Percentiles rank a stretch among this genome's conserved stretches.
Conservation (phyloP, 2,329 filamentous ascomycete genomes). For the Diaporthe citrichinensis region DNA sequence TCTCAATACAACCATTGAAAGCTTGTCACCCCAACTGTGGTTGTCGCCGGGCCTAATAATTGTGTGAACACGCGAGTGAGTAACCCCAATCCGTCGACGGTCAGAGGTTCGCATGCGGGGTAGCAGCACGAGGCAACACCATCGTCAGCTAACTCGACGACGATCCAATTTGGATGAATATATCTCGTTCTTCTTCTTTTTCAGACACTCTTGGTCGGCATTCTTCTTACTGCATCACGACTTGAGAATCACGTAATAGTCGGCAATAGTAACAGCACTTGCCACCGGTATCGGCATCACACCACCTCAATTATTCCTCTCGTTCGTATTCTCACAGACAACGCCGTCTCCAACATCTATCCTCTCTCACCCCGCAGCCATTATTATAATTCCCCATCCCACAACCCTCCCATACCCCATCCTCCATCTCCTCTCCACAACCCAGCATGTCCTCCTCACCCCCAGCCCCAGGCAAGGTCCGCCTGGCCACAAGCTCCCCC, state of each 20-base stretch:
- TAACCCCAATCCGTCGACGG: not conserved
- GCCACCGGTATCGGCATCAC: conserved; percentile 29
- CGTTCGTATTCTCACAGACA: not conserved
- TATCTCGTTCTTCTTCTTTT: not conserved
- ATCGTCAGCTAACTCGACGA: conserved; percentile 17
- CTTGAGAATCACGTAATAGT: not conserved
- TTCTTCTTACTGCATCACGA: not conserved
- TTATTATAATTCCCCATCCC: not conserved
- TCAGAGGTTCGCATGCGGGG: conserved; percentile 3
- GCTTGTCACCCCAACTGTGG: not conserved
- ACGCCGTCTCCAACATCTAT: not conserved
- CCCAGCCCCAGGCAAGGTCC: conserved; percentile 53
- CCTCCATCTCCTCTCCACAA: not conserved
- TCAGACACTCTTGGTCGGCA: too few species aligned
- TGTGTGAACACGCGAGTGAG: not conserved
- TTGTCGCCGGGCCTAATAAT: not conserved
- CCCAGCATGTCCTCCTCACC: not conserved
- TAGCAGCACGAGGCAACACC: conserved; percentile 17
- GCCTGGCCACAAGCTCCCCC: conserved; percentile 70
- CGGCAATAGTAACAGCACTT: not conserved
- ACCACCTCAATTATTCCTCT: not conserved
- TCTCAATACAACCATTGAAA: conserved; percentile 7
- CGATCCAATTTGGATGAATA: not conserved
- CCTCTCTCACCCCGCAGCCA: not conserved
- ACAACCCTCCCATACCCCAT: not conserved